Conservation (phyloP, 2,329 filamentous ascomycete species). For the Pseudocercospora musae region DNA sequence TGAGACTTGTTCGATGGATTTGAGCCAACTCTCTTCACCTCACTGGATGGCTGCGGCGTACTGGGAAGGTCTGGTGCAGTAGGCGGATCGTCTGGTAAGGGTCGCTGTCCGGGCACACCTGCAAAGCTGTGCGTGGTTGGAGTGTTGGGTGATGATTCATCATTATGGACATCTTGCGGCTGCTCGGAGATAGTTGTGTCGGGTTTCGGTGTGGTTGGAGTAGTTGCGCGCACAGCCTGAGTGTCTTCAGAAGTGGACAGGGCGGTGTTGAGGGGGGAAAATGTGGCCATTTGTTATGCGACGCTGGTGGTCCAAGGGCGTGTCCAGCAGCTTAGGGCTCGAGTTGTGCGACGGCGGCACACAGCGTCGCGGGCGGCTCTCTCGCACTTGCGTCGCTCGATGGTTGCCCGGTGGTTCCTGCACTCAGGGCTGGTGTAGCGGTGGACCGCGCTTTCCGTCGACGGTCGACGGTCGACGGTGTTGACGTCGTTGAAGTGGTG, state of each 20-base stretch:
- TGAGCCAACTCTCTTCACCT: constrained; percentile 55
- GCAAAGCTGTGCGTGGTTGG: constrained; percentile 59
- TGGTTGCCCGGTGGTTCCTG: neutral
- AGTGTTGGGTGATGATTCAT: constrained; percentile 52
- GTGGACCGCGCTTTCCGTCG: neutral
- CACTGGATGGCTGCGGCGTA: constrained; percentile 20
- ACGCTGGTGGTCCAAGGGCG: constrained; percentile 8
- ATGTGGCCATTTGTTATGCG: constrained; percentile 36
- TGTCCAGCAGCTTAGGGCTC: constrained; percentile 21
- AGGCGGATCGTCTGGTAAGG: constrained; percentile 38
- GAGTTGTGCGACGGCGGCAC: constrained; percentile 19
- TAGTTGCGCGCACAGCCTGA: constrained; percentile 45
- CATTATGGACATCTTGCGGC: constrained; percentile 35
- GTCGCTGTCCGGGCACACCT: constrained; percentile 46
- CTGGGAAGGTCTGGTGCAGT: constrained; percentile 19
- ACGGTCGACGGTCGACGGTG: neutral
- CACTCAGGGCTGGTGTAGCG: neutral
- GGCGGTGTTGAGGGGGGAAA: constrained; percentile 35
- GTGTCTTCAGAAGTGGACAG: constrained; percentile 39
- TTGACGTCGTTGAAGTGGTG: neutral
- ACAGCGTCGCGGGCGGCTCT: constrained; percentile 1
- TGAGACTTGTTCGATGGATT: constrained; percentile 61
- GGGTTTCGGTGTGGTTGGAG: constrained; percentile 54
- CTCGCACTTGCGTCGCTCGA: neutral
- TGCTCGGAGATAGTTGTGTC: constrained; percentile 42